These are phyloP conservation scores for Darksidea phi DNA, from an alignment of 495 filamentous ascomycete species.

Conservation along the genomic window DNA sequence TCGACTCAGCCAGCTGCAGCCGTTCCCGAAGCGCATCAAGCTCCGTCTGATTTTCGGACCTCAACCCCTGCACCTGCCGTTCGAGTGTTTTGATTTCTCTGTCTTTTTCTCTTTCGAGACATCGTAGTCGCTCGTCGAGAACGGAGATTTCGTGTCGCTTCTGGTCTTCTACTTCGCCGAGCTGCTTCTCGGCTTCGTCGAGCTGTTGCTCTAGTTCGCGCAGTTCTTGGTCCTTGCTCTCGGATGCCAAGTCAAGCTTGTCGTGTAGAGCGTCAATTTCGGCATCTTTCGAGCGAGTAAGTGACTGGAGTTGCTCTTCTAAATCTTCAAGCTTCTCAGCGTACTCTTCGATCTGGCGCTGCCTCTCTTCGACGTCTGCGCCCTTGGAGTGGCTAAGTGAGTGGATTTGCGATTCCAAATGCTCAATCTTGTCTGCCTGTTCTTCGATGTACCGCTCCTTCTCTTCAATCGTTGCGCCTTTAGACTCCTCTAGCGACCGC, in stretches of 20 bases:
- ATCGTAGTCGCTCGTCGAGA: slow-evolving; percentile 26
- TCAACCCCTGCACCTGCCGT: slow-evolving; percentile 29
- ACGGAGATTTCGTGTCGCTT: slow-evolving; percentile 32
- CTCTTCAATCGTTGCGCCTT: slow-evolving; percentile 24
- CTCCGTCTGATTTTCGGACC: slow-evolving; percentile 30
- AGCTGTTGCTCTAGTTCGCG: slow-evolving; percentile 23
- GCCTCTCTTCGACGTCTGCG: slow-evolving; percentile 22
- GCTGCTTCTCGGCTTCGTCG: slow-evolving; percentile 26
- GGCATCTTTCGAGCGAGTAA: slow-evolving; percentile 52
- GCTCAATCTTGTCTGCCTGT: slow-evolving; percentile 50
- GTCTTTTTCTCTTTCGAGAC: slow-evolving; percentile 29
- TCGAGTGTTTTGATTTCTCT: slow-evolving; percentile 34
- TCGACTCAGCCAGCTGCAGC: slow-evolving; percentile 34
- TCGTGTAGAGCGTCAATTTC: slow-evolving; percentile 53
- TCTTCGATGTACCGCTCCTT: slow-evolving; percentile 49
- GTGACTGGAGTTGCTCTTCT: slow-evolving; percentile 20
- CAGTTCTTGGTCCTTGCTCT: slow-evolving; percentile 16
- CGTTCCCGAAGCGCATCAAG: slow-evolving; percentile 35
- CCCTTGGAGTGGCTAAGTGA: background rate
- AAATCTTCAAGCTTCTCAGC: slow-evolving; percentile 31
- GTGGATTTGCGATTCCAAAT: too few relatives aligned
- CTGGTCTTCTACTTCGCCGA: slow-evolving; percentile 31
- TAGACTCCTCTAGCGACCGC: slow-evolving; percentile 41
- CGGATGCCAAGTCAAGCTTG: slow-evolving; percentile 51
- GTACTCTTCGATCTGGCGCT: slow-evolving; percentile 25